Evolutionary conservation across 2,329 filamentous ascomycete genomes (phyloP), one percentile per base, ranked within the genome.

Genomic region (Botrytis tulipae): DNA sequence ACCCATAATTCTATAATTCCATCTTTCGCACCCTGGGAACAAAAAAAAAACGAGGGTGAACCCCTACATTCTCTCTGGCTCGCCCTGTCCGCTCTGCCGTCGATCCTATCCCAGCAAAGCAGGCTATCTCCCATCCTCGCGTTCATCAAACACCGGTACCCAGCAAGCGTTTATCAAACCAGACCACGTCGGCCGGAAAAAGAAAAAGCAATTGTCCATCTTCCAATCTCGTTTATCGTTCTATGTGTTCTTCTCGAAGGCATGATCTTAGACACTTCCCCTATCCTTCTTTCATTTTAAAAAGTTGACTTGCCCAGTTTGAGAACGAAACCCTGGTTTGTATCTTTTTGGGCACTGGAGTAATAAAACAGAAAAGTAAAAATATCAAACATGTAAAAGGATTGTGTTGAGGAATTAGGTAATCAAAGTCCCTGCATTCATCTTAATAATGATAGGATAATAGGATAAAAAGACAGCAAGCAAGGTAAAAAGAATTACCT

Each of bases 231-330:
- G 65, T 16, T 8, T n/a, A 68, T 68, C 32, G 65, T 54, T 54
- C 65, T 40, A 68, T 37, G 46, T 12, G n/a, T 16, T n/a, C 46
- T 68, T 68, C 65, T 68, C 46, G 65, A 68, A 68, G 65, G 42
- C 29, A 32, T 54, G 32, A 40, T 48, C 44, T 42, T 48, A 35
- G 42, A 35, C n/a, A 54, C 37, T 16, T 37, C 63, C 22, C 29
- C 25, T 18, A 35, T 48, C 65, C 35, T 51, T 29, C 51, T 14
- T 54, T 40, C 65, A 54, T 22, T 54, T 54, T 40, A 51, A 40
- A 40, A 40, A 40, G 12, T 4, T 20, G 9, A 3, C 25, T n/a
- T 54, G 25, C 4, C 51, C 16, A 8, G 25, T 54, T 54, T 54
- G 14, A 29, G n/a, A 54, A 29, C 6, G n/a, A 51, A 16, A 16